Conservation (phyloP, 164 flowering plant genomes). For the Stephania japonica region DNA sequence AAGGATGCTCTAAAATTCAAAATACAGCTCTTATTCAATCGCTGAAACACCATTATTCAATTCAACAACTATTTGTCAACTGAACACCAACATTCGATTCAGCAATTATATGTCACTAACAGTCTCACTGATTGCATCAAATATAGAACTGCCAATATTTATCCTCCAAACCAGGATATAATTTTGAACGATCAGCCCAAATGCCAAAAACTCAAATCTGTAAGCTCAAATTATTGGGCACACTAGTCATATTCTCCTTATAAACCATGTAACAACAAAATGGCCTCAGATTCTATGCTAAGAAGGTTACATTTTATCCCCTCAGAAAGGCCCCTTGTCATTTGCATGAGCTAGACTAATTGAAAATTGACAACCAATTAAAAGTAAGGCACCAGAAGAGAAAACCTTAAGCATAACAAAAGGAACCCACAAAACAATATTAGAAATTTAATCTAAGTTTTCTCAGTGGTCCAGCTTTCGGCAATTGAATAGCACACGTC, state of each 20-base stretch:
- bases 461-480: conserved; percentile 18
- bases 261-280: conserved; percentile 9
- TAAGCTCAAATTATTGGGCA: conserved; percentile 17
- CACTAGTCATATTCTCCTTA: conserved; percentile 3
- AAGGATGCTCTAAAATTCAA: not conserved
- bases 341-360: conserved; percentile 23
- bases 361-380: conserved; percentile 3
- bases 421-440: not conserved
- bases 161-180: conserved; percentile 9
- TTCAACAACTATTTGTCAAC: conserved; percentile 8
- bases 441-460: conserved; percentile 1
- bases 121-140: conserved; percentile 12
- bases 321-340: conserved; percentile 9
- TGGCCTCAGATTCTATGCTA: conserved; percentile 9
- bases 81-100: not conserved
- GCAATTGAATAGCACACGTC: conserved; percentile 12
- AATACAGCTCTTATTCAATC: conserved; percentile 4
- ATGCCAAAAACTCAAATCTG: conserved; percentile 9
- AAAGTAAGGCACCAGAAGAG: not conserved
- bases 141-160: conserved; percentile 4
- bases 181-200: conserved; percentile 11
- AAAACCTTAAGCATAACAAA: conserved; percentile 1
- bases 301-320: conserved; percentile 2
- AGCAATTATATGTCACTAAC: conserved; percentile 10
- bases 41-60: not conserved